These are phyloP conservation scores for Ascochyta rabiei DNA, from an alignment of 2,329 filamentous ascomycete species.

Conservation along the genomic window DNA sequence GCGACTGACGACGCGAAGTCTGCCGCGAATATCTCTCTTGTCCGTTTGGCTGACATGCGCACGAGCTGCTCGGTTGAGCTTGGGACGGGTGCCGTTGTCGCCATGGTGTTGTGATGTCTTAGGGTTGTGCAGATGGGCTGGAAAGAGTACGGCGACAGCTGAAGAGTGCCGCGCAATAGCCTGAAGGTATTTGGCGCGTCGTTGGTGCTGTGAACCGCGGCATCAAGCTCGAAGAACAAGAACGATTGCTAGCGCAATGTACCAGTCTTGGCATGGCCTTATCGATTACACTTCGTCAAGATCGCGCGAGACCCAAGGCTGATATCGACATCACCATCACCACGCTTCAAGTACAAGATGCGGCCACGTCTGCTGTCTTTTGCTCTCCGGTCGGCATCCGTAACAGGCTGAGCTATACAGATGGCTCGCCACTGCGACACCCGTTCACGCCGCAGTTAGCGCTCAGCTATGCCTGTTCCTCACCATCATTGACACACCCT, in stretches of 20 bases:
- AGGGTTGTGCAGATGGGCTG: not conserved
- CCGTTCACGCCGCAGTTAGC: not conserved
- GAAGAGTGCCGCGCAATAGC: not conserved
- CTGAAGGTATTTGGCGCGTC: not conserved
- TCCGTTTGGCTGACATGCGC: constrained; percentile 59
- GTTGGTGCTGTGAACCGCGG: not conserved
- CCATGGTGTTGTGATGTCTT: constrained; percentile 14
- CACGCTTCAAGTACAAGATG: not conserved
- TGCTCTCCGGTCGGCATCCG: not conserved
- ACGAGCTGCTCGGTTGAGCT: constrained; percentile 39
- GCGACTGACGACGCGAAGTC: constrained; percentile 56
- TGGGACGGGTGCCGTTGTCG: constrained; percentile 25
- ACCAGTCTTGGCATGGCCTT: constrained; percentile 6
- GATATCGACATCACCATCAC: constrained; percentile 2
- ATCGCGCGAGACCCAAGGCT: not conserved
- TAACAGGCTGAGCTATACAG: too few relatives aligned
- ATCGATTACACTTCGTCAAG: constrained; percentile 5
- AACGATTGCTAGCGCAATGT: constrained; percentile 19
- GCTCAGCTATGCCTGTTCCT: not conserved
- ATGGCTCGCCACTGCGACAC: not conserved
- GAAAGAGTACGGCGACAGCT: not conserved
- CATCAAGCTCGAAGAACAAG: constrained; percentile 8
- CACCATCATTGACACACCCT: not conserved
- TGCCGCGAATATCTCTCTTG: constrained; percentile 60
- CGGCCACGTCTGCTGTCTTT: not conserved